phyloP scores from a whole-genome alignment of 768 basidiomycete genomes.

The Panellus pusillus region DNA sequence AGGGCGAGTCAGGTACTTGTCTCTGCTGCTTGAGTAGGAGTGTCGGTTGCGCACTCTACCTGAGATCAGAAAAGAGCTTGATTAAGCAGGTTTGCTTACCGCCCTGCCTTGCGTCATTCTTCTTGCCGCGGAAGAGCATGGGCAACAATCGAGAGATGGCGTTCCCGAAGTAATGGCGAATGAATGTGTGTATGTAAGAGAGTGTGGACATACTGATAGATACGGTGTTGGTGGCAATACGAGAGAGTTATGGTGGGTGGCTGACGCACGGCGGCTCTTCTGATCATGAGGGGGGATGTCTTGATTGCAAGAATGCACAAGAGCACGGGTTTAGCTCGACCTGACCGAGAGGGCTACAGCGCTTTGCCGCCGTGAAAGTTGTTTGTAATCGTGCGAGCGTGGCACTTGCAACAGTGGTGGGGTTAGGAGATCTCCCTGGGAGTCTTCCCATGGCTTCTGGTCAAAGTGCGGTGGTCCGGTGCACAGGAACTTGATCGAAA shows the following conservation, averaged over 20 bases:
- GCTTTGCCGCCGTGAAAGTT: no score
- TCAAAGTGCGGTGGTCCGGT: no score
- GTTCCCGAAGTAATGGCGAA: conserved; percentile 1
- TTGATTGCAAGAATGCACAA: no score
- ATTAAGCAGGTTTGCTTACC: not conserved
- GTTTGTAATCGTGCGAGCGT: no score
- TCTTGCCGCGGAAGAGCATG: not conserved
- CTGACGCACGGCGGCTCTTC: not conserved
- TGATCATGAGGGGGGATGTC: not conserved
- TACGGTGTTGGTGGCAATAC: not conserved
- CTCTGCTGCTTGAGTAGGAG: no score
- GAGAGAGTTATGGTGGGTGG: not conserved
- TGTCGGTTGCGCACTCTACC: not conserved
- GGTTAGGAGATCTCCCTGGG: no score
- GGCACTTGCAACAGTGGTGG: no score
- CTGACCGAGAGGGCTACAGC: no score
- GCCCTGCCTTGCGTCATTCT: not conserved
- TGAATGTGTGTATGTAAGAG: conserved; percentile 1
- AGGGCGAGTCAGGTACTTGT: no score
- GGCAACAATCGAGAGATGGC: not conserved
- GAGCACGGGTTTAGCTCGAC: no score
- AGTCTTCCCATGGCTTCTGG: no score
- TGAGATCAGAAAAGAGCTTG: not conserved
- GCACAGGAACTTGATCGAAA: no score
- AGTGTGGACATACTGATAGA: not conserved